These are phyloP conservation scores for Mucor mucedo DNA, from an alignment of 371 early-diverging fungal species.

Conservation along the genomic window DNA sequence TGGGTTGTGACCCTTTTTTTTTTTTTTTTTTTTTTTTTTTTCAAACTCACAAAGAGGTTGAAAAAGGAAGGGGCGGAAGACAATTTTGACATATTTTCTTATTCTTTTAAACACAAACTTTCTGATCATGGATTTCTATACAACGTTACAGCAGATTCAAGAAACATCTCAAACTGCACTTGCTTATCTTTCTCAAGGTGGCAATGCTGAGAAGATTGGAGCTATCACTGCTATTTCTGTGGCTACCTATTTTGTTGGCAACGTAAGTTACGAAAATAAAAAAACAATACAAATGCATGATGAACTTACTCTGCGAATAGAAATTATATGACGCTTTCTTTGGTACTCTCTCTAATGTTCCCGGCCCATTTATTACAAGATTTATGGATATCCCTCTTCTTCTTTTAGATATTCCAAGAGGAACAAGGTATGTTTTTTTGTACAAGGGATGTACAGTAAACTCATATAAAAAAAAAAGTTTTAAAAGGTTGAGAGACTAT, in stretches of 20 bases:
- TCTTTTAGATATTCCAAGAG: constrained; percentile 26
- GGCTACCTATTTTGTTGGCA: constrained; percentile 14
- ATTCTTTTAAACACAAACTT: no score
- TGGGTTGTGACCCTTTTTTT: no score
- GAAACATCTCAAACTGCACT: constrained; percentile 10
- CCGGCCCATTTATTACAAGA: constrained; percentile 36
- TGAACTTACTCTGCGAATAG: constrained; percentile 12
- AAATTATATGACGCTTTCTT: constrained; percentile 40
- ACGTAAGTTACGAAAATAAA: constrained; percentile 4
- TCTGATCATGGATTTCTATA: constrained; percentile 9
- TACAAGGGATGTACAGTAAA: background rate
- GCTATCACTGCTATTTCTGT: constrained; percentile 26
- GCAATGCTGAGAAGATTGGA: constrained; percentile 20
- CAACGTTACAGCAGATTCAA: background rate
- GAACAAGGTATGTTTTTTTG: constrained; percentile 26
- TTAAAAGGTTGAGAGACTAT: constrained; percentile 2
- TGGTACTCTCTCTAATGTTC: constrained; percentile 33
- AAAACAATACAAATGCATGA: background rate
- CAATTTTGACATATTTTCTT: no score
- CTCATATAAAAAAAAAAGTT: constrained; percentile 13
- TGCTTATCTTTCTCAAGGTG: constrained; percentile 13
- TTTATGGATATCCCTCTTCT: constrained; percentile 21
- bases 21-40: no score
- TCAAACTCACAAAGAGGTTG: no score
- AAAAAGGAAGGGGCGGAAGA: no score